Evolutionary conservation across 495 filamentous ascomycete species (phyloP).

Genomic region (Hyphodiscus hymeniophilus): DNA sequence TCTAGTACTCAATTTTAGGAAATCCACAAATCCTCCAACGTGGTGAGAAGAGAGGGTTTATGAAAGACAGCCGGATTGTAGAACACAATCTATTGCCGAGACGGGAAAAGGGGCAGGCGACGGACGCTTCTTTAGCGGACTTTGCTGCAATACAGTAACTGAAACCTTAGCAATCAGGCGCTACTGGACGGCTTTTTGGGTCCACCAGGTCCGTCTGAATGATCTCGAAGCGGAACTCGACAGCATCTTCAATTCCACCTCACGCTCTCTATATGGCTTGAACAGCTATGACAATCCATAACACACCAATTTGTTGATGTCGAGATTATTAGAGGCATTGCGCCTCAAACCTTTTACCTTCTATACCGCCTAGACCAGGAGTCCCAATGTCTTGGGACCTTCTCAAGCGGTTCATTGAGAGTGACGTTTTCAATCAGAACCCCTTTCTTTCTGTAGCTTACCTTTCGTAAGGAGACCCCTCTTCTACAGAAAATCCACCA

Average conservation of each 20-base stretch:
- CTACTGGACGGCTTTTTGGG: too few relatives aligned
- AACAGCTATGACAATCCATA: slow-evolving; percentile 8
- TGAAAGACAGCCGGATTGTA: too few relatives aligned
- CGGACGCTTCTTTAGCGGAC: too few relatives aligned
- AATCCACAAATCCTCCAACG: too few relatives aligned
- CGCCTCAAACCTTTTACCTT: slow-evolving; percentile 10
- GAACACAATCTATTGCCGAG: too few relatives aligned
- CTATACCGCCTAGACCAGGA: slow-evolving; percentile 1
- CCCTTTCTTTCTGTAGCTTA: slow-evolving; percentile 73
- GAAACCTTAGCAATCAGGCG: too few relatives aligned
- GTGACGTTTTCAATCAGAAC: slow-evolving; percentile 75
- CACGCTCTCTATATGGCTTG: slow-evolving; percentile 5
- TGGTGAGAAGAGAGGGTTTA: too few relatives aligned
- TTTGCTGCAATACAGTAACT: too few relatives aligned
- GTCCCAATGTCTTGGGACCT: slow-evolving; percentile 46
- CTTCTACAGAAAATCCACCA: neutral
- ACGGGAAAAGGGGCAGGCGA: too few relatives aligned
- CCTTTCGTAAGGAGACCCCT: slow-evolving; percentile 50
- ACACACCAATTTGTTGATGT: slow-evolving; percentile 15
- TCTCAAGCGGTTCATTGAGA: slow-evolving; percentile 70
- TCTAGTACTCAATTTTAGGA: too few relatives aligned
- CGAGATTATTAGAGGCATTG: slow-evolving; percentile 22
- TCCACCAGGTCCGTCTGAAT: too few relatives aligned
- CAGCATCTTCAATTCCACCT: slow-evolving; percentile 1
- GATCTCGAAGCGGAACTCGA: neutral